Percentiles rank a stretch among this genome's conserved stretches.
Conservation (phyloP, 140 eudicot species). For the Cichorium intybus region DNA sequence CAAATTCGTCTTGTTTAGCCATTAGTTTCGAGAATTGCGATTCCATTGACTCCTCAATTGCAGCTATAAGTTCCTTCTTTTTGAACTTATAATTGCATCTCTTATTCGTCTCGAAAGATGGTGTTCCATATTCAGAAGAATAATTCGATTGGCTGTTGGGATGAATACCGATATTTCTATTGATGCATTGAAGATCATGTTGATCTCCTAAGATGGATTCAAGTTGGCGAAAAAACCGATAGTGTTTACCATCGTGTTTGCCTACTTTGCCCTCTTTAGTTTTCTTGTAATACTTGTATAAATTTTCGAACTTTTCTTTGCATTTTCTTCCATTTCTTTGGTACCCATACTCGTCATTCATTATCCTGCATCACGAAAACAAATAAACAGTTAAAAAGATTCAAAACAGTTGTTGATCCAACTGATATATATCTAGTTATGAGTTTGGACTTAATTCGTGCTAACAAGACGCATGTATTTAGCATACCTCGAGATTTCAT, state of each 20-base stretch:
- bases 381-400: neutral
- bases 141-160: constrained; percentile 63
- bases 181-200: neutral
- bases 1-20: constrained; percentile 82
- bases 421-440: no score
- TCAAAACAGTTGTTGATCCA: neutral
- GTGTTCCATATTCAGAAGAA: constrained; percentile 42
- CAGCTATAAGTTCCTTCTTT: constrained; percentile 33
- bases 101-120: constrained; percentile 14
- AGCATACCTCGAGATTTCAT: constrained; percentile 87
- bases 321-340: constrained; percentile 96
- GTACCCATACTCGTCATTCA: constrained; percentile 92
- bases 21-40: constrained; percentile 61
- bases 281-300: constrained; percentile 97
- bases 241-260: constrained; percentile 90
- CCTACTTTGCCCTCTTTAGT: constrained; percentile 98
- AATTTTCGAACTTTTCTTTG: constrained; percentile 92
- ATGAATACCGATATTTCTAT: constrained; percentile 24
- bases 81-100: constrained; percentile 41
- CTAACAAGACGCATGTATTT: neutral
- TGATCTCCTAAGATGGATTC: constrained; percentile 87
- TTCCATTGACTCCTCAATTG: constrained; percentile 64
- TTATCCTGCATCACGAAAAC: constrained; percentile 49
- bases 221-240: constrained; percentile 87
- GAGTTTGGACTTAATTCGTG: neutral